These are phyloP conservation scores for Brassica rapa DNA, from an alignment of 345 rosid species.

Conservation along the genomic window DNA sequence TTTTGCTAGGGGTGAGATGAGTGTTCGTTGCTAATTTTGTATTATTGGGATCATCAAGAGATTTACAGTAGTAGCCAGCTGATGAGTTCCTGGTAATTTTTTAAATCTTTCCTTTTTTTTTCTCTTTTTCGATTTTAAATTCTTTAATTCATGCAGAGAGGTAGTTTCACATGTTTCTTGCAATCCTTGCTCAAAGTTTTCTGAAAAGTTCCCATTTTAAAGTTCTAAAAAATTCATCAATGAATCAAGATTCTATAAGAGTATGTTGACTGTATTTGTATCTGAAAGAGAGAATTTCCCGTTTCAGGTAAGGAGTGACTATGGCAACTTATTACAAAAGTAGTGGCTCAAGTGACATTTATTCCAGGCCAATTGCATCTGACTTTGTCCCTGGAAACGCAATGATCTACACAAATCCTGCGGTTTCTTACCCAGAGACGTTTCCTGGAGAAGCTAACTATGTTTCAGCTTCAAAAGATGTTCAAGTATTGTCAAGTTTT, in stretches of 20 bases:
- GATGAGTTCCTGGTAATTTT: conserved; percentile 56
- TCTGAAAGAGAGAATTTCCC: conserved; percentile 3
- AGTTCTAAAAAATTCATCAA: background rate
- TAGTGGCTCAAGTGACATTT: conserved; percentile 32
- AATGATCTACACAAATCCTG: conserved; percentile 27
- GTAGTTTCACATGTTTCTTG: too few species aligned
- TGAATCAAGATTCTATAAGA: background rate
- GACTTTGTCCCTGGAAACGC: conserved; percentile 19
- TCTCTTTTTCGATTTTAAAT: background rate
- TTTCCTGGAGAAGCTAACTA: conserved; percentile 19
- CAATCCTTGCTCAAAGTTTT: background rate
- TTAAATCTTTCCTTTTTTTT: conserved; percentile 29
- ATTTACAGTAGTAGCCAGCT: conserved; percentile 13
- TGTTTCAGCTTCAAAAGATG: conserved; percentile 28
- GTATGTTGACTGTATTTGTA: background rate
- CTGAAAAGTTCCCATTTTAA: background rate
- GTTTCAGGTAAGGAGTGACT: conserved; percentile 4
- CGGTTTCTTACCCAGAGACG: conserved; percentile 20
- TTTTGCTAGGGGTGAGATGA: background rate
- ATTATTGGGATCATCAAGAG: conserved; percentile 9
- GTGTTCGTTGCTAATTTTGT: conserved; percentile 38
- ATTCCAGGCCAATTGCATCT: conserved; percentile 8
- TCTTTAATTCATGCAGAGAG: conserved; percentile 17
- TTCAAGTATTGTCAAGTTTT: conserved; percentile 20
- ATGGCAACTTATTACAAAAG: conserved; percentile 34